phyloP scores from a whole-genome alignment of 176 grass and related monocot genomes.

The Zoysia japonica region DNA sequence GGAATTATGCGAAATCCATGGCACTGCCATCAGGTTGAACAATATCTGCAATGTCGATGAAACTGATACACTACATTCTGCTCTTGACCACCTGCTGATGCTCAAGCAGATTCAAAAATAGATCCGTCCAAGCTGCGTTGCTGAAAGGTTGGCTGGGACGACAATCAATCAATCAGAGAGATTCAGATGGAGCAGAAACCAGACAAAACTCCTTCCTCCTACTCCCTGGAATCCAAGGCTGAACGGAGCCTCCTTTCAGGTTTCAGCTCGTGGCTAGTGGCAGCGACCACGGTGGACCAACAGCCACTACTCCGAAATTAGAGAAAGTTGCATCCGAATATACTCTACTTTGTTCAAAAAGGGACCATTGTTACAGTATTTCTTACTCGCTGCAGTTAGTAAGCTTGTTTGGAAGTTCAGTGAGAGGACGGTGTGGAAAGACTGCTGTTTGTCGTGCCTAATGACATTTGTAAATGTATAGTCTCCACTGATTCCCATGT shows the following conservation, averaged over 20 bases:
- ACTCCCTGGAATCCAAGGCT: slow-evolving; percentile 36
- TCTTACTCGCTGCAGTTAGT: neutral
- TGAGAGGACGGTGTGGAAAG: slow-evolving; percentile 4
- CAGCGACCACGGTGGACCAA: neutral
- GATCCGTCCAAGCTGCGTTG: slow-evolving; percentile 11
- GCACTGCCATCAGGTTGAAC: too few relatives aligned
- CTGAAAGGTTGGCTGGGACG: neutral
- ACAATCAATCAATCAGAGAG: slow-evolving; percentile 13
- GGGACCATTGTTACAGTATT: neutral
- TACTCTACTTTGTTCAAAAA: neutral
- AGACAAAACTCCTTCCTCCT: slow-evolving; percentile 29
- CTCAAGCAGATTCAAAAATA: slow-evolving; percentile 29
- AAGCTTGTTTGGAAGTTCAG: slow-evolving; percentile 28
- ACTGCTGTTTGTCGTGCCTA: slow-evolving; percentile 32
- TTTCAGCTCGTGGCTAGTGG: slow-evolving; percentile 4
- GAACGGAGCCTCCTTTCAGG: neutral
- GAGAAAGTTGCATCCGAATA: neutral
- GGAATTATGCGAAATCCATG: too few relatives aligned
- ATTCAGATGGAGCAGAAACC: slow-evolving; percentile 37
- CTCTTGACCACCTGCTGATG: neutral
- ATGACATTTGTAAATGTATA: slow-evolving; percentile 30
- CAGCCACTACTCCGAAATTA: slow-evolving; percentile 6
- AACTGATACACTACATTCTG: too few relatives aligned
- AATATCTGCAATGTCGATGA: too few relatives aligned
- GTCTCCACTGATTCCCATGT: slow-evolving; percentile 13